These are phyloP conservation scores for Metarhizium humberi DNA, from an alignment of 2,329 filamentous ascomycete species.

Conservation along the genomic window DNA sequence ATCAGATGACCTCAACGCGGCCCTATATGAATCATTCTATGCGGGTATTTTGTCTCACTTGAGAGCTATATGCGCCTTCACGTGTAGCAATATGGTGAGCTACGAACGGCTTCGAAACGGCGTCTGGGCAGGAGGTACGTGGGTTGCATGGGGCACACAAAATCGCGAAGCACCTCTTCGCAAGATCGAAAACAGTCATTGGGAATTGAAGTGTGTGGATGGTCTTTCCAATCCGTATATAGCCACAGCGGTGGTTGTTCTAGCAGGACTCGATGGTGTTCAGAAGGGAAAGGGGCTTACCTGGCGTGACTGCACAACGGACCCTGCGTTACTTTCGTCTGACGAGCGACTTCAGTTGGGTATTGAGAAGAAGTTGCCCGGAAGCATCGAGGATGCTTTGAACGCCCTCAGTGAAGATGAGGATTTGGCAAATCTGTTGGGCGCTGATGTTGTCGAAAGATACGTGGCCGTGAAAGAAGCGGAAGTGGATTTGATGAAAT, in stretches of 20 bases:
- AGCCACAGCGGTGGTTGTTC: slow-evolving; percentile 27
- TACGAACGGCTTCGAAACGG: slow-evolving; percentile 62
- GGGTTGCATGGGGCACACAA: slow-evolving; percentile 73
- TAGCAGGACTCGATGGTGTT: slow-evolving; percentile 20
- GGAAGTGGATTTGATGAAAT: slow-evolving; percentile 35
- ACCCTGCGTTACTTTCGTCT: slow-evolving; percentile 40
- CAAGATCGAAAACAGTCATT: slow-evolving; percentile 56
- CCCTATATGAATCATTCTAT: slow-evolving; percentile 57
- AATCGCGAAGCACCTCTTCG: slow-evolving; percentile 70
- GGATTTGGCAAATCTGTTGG: slow-evolving; percentile 36
- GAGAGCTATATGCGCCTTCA: slow-evolving; percentile 58
- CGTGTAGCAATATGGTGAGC: slow-evolving; percentile 54
- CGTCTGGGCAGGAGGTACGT: slow-evolving; percentile 70
- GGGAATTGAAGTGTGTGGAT: slow-evolving; percentile 73
- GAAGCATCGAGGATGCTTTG: slow-evolving; percentile 44
- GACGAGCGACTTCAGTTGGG: slow-evolving; percentile 42
- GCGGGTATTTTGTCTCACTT: slow-evolving; percentile 61
- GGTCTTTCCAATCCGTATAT: slow-evolving; percentile 74
- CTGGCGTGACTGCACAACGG: slow-evolving; percentile 43
- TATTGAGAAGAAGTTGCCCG: slow-evolving; percentile 45
- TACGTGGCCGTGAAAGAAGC: slow-evolving; percentile 51
- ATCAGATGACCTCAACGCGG: slow-evolving; percentile 25
- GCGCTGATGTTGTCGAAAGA: slow-evolving; percentile 39
- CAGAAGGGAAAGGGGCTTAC: slow-evolving; percentile 25
- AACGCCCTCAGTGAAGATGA: slow-evolving; percentile 37